Conservation (phyloP, 2,329 filamentous ascomycete genomes). For the Colletotrichum zoysiae region DNA sequence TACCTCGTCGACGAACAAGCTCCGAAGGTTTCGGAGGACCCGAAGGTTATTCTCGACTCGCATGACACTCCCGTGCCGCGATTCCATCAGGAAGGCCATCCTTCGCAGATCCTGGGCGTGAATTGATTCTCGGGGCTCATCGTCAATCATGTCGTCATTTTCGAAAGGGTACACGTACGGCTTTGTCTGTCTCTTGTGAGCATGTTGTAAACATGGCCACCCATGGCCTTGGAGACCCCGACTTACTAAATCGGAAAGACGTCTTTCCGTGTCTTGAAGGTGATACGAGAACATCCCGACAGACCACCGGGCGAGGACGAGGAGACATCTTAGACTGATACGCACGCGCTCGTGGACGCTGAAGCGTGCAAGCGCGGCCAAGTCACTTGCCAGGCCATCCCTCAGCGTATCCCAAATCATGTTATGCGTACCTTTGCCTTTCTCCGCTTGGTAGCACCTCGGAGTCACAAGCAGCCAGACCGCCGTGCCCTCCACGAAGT, state of each 20-base stretch:
- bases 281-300: constrained; percentile 22
- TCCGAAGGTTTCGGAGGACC: constrained; percentile 26
- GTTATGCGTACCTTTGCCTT: constrained; percentile 24
- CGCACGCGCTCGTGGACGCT: constrained; percentile 15
- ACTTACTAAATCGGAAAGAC: constrained; percentile 31
- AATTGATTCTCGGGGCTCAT: constrained; percentile 12
- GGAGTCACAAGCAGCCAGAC: constrained; percentile 27
- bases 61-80: constrained; percentile 18
- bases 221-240: too few relatives aligned
- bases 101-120: constrained; percentile 26
- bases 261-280: constrained; percentile 24
- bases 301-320: constrained; percentile 23
- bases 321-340: constrained; percentile 15
- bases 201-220: not conserved
- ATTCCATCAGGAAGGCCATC: constrained; percentile 34
- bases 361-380: not conserved
- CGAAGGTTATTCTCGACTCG: constrained; percentile 25
- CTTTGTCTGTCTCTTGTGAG: not conserved
- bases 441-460: constrained; percentile 21
- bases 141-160: constrained; percentile 2
- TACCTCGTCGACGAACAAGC: constrained; percentile 16
- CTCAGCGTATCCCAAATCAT: constrained; percentile 25
- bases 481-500: constrained; percentile 29
- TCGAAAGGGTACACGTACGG: constrained; percentile 29
- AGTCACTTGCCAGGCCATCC: not conserved